A percentile compares a stretch with the other conserved stretches of the same genome.
phyloP scores from a whole-genome alignment of 768 basidiomycete species.

The Naganishia randhawae region DNA sequence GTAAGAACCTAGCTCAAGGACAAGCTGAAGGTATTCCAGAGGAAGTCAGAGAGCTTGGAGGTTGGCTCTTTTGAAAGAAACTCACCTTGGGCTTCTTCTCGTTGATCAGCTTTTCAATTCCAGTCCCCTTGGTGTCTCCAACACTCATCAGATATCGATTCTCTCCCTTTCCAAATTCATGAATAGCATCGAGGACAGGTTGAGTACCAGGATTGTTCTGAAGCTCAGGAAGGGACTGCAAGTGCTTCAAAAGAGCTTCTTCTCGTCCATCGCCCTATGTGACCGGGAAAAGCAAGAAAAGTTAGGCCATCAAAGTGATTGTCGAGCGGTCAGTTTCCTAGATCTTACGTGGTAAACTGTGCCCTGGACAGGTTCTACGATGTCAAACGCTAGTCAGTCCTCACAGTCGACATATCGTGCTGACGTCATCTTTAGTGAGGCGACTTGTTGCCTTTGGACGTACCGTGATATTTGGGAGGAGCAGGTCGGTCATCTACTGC shows the following conservation, averaged over 20 bases:
- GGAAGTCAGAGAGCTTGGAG: neutral
- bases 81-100: constrained; percentile 43
- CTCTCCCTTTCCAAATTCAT: constrained; percentile 46
- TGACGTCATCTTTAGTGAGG: neutral
- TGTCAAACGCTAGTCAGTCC: neutral
- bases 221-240: constrained; percentile 34
- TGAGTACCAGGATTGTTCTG: constrained; percentile 34
- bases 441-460: constrained; percentile 7
- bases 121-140: constrained; percentile 46
- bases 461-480: constrained; percentile 45
- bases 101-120: constrained; percentile 41
- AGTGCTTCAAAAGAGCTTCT: constrained; percentile 42
- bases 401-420: neutral
- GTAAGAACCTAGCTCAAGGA: constrained; percentile 46
- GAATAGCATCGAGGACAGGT: constrained; percentile 45
- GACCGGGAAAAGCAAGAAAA: neutral
- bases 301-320: neutral
- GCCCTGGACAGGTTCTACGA: constrained; percentile 45
- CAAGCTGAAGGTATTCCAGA: constrained; percentile 31
- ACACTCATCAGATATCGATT: constrained; percentile 49
- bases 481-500: constrained; percentile 22
- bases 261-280: constrained; percentile 44
- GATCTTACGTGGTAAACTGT: constrained; percentile 43
- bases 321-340: neutral
- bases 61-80: neutral